Evolutionary conservation across 2,329 filamentous ascomycete genomes (phyloP), one percentile per base, ranked within the genome.

Genomic region (Blumeria hordei): DNA sequence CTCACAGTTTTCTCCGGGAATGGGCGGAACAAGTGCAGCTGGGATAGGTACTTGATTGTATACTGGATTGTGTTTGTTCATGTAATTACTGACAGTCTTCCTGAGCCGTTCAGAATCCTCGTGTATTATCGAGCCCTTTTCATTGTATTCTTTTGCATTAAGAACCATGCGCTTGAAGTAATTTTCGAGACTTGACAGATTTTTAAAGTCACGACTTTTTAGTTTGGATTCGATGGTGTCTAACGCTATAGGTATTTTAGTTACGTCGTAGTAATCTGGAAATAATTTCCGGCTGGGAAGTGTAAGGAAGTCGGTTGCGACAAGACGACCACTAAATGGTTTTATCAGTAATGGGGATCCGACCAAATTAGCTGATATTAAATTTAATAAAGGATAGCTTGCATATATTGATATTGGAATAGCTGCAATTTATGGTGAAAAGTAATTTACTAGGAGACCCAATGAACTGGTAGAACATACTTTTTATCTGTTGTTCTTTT

Each of bases 101-200:
- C 88, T 77, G 49, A 94, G 77, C 52, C 86, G 79, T 67, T 94
- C 88, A 8, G 88, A 86, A 69, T 94, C 87, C 45, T 87, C 82
- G 64, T 83, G 90, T 39, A 83, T 74, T 56, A 78, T 70, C 0
- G 85, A 86, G 45, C 75, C 76, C 61, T 82, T 82, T 57, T 81
- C 74, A 63, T 90, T 90, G 69, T 79, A 92, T 55, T 86, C 80
- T 67, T 94, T 94, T 37, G 85, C 85, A 64, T 94, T 94, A 59
- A 79, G 75, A 55, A 94, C 83, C 74, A 94, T 84, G 59, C 87
- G 81, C 71, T 92, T 93, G 64, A 90, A 77, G 65, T 88, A 88
- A 64, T 83, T 81, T 67, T 94, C 88, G 11, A 94, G 71, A 53
- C 81, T 74, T 6, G 85, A 80, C 52, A 94, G 72, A 54, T 70